Conservation (phyloP, 75 land plant genomes). For the Picea glauca region DNA sequence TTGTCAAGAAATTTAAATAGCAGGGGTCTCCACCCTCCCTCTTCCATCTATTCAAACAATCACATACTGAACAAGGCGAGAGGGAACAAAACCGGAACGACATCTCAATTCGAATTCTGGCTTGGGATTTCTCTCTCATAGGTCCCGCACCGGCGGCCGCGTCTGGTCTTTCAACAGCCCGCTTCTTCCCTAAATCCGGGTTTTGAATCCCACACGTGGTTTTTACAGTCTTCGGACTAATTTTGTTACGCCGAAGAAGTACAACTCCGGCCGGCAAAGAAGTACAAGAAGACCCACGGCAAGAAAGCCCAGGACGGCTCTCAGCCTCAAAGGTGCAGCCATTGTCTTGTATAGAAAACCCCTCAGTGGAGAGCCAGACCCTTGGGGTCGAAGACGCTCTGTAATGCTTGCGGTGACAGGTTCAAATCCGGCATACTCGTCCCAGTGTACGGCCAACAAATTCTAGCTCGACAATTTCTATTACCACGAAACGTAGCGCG, state of each 20-base stretch:
- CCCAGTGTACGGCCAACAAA: too few species aligned
- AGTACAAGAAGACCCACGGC: neutral
- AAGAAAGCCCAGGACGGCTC: neutral
- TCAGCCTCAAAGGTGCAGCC: constrained; percentile 52
- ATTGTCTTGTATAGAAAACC: constrained; percentile 76
- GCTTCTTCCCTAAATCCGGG: constrained; percentile 6
- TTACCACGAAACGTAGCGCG: too few species aligned
- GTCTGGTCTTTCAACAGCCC: neutral
- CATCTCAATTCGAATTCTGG: too few species aligned
- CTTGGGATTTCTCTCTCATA: too few species aligned
- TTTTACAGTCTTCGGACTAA: neutral
- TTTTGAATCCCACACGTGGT: neutral
- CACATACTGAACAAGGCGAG: too few species aligned
- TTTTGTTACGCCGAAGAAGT: neutral
- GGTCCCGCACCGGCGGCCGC: too few species aligned
- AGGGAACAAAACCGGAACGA: too few species aligned
- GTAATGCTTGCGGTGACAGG: constrained; percentile 7
- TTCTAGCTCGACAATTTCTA: too few species aligned
- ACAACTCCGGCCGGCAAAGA: neutral
- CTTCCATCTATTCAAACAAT: too few species aligned
- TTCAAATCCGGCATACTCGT: too few species aligned
- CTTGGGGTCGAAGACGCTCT: constrained; percentile 77
- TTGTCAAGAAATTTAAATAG: too few species aligned
- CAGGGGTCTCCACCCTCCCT: too few species aligned
- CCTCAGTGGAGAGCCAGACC: constrained; percentile 96